Evolutionary conservation across 345 rosid genomes (phyloP).

Genomic region (Rhodamnia rubescens): DNA sequence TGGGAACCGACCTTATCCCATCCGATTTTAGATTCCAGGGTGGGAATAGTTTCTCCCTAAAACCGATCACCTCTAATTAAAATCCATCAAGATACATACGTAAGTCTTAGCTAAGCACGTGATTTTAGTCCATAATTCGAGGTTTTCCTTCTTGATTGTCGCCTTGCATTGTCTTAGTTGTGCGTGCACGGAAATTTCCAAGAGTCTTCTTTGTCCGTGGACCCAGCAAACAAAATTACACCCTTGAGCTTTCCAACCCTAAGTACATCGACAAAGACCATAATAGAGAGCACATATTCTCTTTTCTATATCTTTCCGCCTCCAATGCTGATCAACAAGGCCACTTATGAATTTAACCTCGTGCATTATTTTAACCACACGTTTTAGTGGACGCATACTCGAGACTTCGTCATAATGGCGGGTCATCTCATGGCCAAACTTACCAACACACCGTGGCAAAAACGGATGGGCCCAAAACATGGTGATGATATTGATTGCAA

Average conservation of each 20-base stretch:
- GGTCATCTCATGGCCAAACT: background rate
- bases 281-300: background rate
- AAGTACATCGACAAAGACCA: background rate
- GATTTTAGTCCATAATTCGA: background rate
- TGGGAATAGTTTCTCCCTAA: too few species aligned
- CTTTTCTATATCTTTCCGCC: background rate
- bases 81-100: too few species aligned
- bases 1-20: too few species aligned
- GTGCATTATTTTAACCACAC: background rate
- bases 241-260: background rate
- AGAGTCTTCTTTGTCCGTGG: background rate
- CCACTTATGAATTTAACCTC: background rate
- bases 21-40: too few species aligned
- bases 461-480: background rate
- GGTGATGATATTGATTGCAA: background rate
- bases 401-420: too few species aligned
- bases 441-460: background rate
- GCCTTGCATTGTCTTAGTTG: background rate
- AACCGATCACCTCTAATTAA: too few species aligned
- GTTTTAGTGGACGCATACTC: background rate
- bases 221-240: accelerated
- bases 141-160: accelerated
- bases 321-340: accelerated
- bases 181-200: background rate
- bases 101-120: background rate